Conservation (phyloP, 2,329 filamentous ascomycete genomes). For the Parastagonospora nodorum region DNA sequence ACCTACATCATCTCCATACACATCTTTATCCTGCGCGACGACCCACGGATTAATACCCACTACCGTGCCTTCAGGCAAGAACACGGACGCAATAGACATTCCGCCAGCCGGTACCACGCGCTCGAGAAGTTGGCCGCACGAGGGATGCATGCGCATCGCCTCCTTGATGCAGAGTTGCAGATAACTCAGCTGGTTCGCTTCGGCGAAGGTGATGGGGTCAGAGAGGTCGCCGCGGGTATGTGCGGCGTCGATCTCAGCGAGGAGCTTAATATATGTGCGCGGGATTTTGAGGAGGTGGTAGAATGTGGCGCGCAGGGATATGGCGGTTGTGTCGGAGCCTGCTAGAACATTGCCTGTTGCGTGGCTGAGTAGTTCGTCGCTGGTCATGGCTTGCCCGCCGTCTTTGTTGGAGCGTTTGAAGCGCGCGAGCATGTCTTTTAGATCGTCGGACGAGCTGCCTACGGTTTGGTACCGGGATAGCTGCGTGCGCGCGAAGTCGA, state of each 20-base stretch:
- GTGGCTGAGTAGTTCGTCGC: no score
- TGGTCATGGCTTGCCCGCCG: no score
- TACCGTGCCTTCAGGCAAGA: neutral
- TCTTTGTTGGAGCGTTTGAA: no score
- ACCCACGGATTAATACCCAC: neutral
- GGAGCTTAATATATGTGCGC: neutral
- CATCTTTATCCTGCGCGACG: neutral
- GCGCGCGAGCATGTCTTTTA: no score
- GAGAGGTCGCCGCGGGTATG: neutral
- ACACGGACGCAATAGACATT: neutral
- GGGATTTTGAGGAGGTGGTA: neutral
- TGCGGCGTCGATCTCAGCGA: neutral
- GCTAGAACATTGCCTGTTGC: neutral
- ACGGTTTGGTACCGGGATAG: no score
- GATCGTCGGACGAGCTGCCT: no score
- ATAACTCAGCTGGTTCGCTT: neutral
- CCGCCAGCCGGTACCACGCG: neutral
- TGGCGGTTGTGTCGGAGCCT: neutral
- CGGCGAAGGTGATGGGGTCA: neutral
- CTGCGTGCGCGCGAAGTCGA: no score
- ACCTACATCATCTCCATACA: neutral
- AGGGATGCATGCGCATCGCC: neutral
- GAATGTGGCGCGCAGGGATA: neutral
- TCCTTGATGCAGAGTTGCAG: neutral
- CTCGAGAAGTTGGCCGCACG: neutral